Base-by-base conservation (phyloP, 2,329 filamentous ascomycete species). In the Magnaporthales sp. region DNA sequence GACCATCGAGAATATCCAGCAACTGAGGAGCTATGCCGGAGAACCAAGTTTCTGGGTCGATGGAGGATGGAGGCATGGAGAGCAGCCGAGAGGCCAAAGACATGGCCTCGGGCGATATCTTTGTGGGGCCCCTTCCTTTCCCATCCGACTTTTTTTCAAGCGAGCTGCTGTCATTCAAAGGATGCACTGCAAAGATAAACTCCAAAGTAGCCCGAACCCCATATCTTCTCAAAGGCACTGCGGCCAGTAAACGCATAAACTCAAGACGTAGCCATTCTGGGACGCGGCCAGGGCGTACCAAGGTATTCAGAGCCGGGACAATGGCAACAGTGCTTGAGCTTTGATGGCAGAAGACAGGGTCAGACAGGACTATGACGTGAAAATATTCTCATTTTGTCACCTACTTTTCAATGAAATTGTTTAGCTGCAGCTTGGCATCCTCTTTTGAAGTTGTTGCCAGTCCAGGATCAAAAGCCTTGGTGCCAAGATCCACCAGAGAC, bases 161-260 rank as follows among this genome's bases (percentile, higher is more conserved):
- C 22, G 54, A 58, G 54, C 54, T 58, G 54, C 22, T 58, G 22
- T 27, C 24, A 7, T 58, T 58, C 54, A 58, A 24, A 0, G 89
- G 85, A 68, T 91, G 89, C 7, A 90, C 86, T 1, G 88, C 83
- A 67, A 91, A 89, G 46, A 92, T 81, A 72, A 91, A 91, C 72
- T 91, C 89, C 68, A 91, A 80, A 0, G 87, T 89, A 29, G 86
- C 83, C 38, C 89, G 83, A 15, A 92, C 87, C 22, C 89, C 89
- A 68, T 86, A 82, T 2, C 79, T 77, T 4, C 89, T 81, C 29
- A 91, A 78, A 1, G 89, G 89, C 10, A 91, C 72, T 13, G 80
- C 73, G 1, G 88, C 86, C 61, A 92, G 79, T 13, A 84, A 80
- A 67, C 80, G 80, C 70, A 88, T 79, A 1, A 91, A 73, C 58